These are phyloP conservation scores for Chloranthus sessilifolius DNA, from an alignment of 164 flowering plant genomes.

Conservation along the genomic window DNA sequence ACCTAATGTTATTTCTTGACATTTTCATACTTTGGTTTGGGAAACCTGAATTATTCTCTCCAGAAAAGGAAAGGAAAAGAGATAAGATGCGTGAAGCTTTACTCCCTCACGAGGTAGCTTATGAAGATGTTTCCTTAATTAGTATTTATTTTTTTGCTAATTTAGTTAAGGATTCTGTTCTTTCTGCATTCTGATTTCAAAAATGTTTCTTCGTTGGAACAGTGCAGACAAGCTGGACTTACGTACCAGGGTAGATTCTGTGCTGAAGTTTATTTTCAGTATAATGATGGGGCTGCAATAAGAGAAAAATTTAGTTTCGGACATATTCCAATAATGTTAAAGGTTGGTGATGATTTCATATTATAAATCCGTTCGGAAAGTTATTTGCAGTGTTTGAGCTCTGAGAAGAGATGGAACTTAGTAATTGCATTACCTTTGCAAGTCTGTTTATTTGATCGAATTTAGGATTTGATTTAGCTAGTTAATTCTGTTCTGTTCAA, in stretches of 20 bases:
- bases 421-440: too few relatives aligned
- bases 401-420: too few relatives aligned
- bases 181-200: neutral
- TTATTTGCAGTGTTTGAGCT: too few relatives aligned
- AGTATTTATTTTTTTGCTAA: neutral
- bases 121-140: neutral
- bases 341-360: constrained; percentile 55
- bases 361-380: too few relatives aligned
- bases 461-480: too few relatives aligned
- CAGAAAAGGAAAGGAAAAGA: constrained; percentile 31
- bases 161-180: too few relatives aligned
- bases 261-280: constrained; percentile 47
- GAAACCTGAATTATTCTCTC: constrained; percentile 32
- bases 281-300: constrained; percentile 23
- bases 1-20: constrained; percentile 34
- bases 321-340: constrained; percentile 76
- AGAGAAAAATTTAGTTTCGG: constrained; percentile 49
- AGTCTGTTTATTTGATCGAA: too few relatives aligned
- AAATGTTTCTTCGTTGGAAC: constrained; percentile 12
- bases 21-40: constrained; percentile 49
- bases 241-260: constrained; percentile 60
- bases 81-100: constrained; percentile 16
- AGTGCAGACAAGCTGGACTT: constrained; percentile 78
- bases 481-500: too few relatives aligned
- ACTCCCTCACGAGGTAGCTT: constrained; percentile 52